phyloP scores from a whole-genome alignment of 73 alveolate species.

The Uronychia setigera region DNA sequence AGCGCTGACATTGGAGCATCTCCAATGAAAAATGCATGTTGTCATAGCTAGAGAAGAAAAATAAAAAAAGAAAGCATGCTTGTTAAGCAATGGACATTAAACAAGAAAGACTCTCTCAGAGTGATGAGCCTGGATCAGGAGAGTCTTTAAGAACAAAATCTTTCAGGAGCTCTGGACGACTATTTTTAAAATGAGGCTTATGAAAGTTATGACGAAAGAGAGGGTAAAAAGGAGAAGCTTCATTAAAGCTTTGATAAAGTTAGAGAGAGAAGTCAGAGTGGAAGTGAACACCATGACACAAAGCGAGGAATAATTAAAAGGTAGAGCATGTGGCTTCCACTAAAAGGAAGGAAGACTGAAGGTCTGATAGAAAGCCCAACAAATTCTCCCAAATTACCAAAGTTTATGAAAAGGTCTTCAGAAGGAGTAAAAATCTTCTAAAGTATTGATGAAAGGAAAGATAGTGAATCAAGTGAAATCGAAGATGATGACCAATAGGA shows the following conservation, averaged over 20 bases:
- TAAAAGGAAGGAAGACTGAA: too few species aligned
- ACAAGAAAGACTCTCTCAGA: background rate
- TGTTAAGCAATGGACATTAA: background rate
- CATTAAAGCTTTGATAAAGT: too few species aligned
- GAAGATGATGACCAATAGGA: background rate
- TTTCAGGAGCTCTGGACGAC: background rate
- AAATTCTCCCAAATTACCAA: too few species aligned
- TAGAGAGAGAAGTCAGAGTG: conserved; percentile 1
- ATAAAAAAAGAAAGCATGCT: background rate
- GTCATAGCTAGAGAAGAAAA: background rate
- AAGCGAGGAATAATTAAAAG: background rate
- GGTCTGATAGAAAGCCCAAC: too few species aligned
- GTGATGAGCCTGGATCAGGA: background rate
- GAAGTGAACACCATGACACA: background rate
- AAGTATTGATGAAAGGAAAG: too few species aligned
- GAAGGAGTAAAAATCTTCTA: too few species aligned
- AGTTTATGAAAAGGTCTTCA: too few species aligned
- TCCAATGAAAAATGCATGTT: background rate
- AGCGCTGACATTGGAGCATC: too few species aligned
- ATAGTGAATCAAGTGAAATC: too few species aligned
- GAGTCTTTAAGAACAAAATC: background rate
- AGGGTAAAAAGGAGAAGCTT: background rate
- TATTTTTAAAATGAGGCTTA: background rate
- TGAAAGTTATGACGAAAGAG: background rate
- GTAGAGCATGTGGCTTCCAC: background rate